Base-by-base conservation (phyloP, 2,329 filamentous ascomycete genomes). In the Capronia americana region DNA sequence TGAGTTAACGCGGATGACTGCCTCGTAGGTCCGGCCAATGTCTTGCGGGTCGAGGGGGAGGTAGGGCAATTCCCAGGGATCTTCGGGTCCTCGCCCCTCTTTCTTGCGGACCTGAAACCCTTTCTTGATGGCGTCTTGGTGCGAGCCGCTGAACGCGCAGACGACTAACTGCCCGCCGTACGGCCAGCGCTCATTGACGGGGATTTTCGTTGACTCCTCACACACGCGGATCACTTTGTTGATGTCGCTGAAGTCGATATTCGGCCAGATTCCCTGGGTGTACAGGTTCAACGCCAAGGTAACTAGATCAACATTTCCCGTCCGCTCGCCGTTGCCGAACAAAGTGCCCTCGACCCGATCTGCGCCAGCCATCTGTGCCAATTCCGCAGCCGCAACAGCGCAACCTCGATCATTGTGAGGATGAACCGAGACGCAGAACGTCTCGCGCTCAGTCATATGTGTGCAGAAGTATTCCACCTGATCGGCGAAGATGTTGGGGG, bases 81-180 rank as follows among this genome's bases (percentile, higher is more conserved):
- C 87, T 64, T 94, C 87, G 75, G 85, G 82, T 4, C 79, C 82
- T 54, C 85, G 83, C 61, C 84, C 85, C 0, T 84, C 79, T 53
- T 84, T 79, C 76, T 93, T 85, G 66, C 94, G 90, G 48, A 83
- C 75, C 76, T 91, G 86, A 83, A 83, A 82, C 0, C 90, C 90
- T 84, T 97, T 97, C 81, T 96, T 96, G 83, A 97, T 97, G 60
- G 94, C 94, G 76, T 98, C 93, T 79, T 98, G 93, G 78, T 98
- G 94, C 28, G 89, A 92, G 62, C 94, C 93, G 71, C 89, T 92
- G 81, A 97, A 97, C 26, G 93, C 93, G 76, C 90, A 95, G 28
- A 94, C 90, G n/a, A 97, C 93, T 71, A 97, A 86, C 74, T 92
- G 91, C 30, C 93, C 94, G 60, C 91, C 93, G 74, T 98, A 98